A percentile compares a stretch with the other conserved stretches of the same genome.
Conservation (phyloP, 306 rosid species). For the Corylus americana region DNA sequence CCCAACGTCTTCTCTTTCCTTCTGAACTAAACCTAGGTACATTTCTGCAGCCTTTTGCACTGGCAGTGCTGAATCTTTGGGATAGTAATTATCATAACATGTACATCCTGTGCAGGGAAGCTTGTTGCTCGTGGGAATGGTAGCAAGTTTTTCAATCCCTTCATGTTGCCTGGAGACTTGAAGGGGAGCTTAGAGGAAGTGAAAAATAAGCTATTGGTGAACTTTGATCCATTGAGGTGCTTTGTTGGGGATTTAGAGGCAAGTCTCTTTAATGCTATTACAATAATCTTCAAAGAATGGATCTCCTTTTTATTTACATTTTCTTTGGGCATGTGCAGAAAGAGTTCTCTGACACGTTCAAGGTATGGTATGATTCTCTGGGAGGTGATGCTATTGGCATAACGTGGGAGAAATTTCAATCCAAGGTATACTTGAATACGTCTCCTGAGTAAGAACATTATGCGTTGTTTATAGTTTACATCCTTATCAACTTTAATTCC, state of each 20-base stretch:
- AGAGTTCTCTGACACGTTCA: conserved; percentile 61
- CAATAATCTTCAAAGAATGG: conserved; percentile 6
- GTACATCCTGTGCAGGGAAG: conserved; percentile 49
- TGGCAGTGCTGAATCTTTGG: conserved; percentile 13
- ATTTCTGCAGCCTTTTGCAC: conserved; percentile 8
- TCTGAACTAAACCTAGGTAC: conserved; percentile 74
- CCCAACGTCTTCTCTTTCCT: conserved; percentile 87
- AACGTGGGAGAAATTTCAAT: conserved; percentile 61
- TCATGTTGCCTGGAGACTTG: conserved; percentile 64
- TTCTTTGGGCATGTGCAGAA: conserved; percentile 44
- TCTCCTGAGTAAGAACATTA: not conserved
- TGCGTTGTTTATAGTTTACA: not conserved
- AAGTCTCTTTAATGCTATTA: conserved; percentile 34
- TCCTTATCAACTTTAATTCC: conserved; percentile 15
- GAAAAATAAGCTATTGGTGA: conserved; percentile 66
- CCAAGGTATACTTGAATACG: conserved; percentile 57
- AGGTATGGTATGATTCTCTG: conserved; percentile 87
- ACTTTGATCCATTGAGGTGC: conserved; percentile 81
- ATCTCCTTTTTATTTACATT: not conserved
- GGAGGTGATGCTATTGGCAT: conserved; percentile 95
- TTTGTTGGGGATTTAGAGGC: conserved; percentile 76
- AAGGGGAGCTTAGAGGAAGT: conserved; percentile 59
- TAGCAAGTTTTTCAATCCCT: conserved; percentile 69
- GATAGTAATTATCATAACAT: conserved; percentile 10
- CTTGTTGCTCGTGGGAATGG: conserved; percentile 66